phyloP scores from a whole-genome alignment of 2,329 filamentous ascomycete genomes.

The Aspergillus ochraceoroseus region DNA sequence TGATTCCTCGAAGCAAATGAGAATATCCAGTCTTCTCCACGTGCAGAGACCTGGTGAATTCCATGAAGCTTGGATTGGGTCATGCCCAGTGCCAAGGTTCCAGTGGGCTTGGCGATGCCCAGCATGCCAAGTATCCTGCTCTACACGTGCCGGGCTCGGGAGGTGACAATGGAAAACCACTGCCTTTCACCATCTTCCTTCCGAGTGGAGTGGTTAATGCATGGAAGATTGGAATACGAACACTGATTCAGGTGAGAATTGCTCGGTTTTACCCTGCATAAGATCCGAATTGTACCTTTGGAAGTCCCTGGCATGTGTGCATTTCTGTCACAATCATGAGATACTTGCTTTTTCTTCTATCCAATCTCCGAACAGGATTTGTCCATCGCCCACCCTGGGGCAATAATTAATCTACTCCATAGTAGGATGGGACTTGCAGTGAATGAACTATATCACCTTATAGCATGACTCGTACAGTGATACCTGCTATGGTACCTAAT shows the following conservation, averaged over 20 bases:
- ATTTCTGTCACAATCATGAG: constrained; percentile 1
- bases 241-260: neutral
- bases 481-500: too few relatives aligned
- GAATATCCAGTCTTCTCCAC: constrained; percentile 11
- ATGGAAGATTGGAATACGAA: constrained; percentile 6
- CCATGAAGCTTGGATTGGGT: constrained; percentile 14
- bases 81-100: constrained; percentile 2
- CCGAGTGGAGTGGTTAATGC: constrained; percentile 1
- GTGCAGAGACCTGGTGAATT: constrained; percentile 13
- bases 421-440: neutral
- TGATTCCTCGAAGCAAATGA: constrained; percentile 12
- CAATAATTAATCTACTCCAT: neutral
- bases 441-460: neutral
- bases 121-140: constrained; percentile 8
- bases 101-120: neutral
- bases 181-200: neutral
- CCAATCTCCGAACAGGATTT: neutral
- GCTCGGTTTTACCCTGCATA: constrained; percentile 6
- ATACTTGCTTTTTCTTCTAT: neutral
- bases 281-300: neutral
- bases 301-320: neutral
- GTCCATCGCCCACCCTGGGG: constrained; percentile 1
- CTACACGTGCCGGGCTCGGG: constrained; percentile 3
- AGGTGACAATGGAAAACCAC: constrained; percentile 2
- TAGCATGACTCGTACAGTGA: too few relatives aligned